Base-by-base conservation (phyloP, 495 filamentous ascomycete genomes). In the Aspergillus conjunctus region DNA sequence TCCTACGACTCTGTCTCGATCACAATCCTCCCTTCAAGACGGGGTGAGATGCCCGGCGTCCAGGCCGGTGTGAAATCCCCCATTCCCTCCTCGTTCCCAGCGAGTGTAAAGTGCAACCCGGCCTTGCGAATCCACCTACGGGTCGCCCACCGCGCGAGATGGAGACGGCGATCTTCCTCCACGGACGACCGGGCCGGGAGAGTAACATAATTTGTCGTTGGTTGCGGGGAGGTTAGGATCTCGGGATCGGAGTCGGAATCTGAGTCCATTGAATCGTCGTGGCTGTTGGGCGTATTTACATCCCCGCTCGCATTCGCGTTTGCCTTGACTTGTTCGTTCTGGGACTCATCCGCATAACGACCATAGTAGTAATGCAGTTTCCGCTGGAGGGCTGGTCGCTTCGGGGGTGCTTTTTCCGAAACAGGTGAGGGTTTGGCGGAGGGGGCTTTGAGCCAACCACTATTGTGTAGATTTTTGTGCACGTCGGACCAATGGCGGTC, bases 21-120 rank as follows among this genome's bases (percentile, higher is more conserved):
- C 7, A 82, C 62, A 54, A 95, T 93, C 17, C 92, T 82, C 26
- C 90, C 91, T 72, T 95, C 92, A 1, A 94, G 57, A 53, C 77
- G 82, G 20, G 92, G 92, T 21, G 85, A 82, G 61, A 96, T 90
- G 0, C 88, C 87, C 54, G 79, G 85, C 4, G 92, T 93, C 92
- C 92, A 96, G 48, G 85, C 76, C 10, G 88, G 87, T 26, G 82
- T 80, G 59, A 87, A 80, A 8, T 75, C 79, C 11, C 74, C 78
- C 17, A 83, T 22, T 11, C 4, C 79, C 56, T 79, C 78, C 63
- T 58, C 81, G 73, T 59, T 74, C 65, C 63, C 78, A 67, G 69
- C 60, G 17, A 73, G 49, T 1, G 26, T 46, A 3, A 58, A 59
- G 20, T 83, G 66, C 21, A 94, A 75, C 0, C 87, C 84, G 0